A percentile compares a stretch with the other conserved stretches of the same genome.
phyloP scores from a whole-genome alignment of 352 stramenopile species.

The Phytophthora sansomeana region DNA sequence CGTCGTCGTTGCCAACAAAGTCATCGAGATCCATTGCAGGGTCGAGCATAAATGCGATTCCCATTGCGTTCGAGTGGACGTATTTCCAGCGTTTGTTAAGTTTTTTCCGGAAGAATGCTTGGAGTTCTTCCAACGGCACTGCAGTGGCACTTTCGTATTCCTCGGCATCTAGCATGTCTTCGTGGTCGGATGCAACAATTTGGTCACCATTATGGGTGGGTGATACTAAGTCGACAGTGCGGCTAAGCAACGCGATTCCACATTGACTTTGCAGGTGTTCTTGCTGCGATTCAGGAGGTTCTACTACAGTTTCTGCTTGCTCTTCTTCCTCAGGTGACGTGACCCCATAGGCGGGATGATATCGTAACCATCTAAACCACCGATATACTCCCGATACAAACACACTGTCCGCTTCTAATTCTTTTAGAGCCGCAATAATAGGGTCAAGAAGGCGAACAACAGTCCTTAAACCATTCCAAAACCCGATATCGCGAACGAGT shows the following conservation, averaged over 20 bases:
- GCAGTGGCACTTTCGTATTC: background rate
- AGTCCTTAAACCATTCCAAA: slow-evolving; percentile 10
- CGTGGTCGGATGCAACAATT: no score
- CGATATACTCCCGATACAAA: slow-evolving; percentile 1
- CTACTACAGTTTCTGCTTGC: no score
- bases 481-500: slow-evolving; percentile 12
- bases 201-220: no score
- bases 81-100: slow-evolving; percentile 12
- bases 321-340: no score
- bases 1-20: slow-evolving; percentile 13
- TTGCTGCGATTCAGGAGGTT: background rate
- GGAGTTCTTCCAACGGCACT: slow-evolving; percentile 3
- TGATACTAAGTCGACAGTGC: no score
- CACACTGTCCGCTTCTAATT: slow-evolving; percentile 5
- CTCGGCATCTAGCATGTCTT: no score
- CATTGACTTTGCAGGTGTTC: background rate
- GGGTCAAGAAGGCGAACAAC: slow-evolving; percentile 10
- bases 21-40: slow-evolving; percentile 8
- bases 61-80: slow-evolving; percentile 24
- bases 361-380: slow-evolving; percentile 7
- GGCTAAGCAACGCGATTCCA: no score
- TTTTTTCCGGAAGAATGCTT: slow-evolving; percentile 10
- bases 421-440: background rate
- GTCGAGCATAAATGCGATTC: no score
- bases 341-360: no score